These are phyloP conservation scores for Cladosporium cucumerinum DNA, from an alignment of 2,329 filamentous ascomycete species.

Conservation along the genomic window DNA sequence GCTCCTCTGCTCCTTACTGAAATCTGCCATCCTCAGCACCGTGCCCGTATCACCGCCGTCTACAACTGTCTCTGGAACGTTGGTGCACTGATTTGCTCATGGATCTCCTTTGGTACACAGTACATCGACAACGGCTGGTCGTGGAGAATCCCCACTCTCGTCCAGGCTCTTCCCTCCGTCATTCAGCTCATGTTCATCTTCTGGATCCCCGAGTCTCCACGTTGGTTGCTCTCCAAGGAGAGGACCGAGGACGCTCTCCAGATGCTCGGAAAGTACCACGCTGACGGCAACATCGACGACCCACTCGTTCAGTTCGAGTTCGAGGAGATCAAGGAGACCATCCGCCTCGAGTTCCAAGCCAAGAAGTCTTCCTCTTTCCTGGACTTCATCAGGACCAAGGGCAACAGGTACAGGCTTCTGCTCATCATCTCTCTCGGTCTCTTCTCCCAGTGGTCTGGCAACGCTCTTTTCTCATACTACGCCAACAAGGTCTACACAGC, in stretches of 20 bases:
- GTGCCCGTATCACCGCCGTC: constrained; percentile 17
- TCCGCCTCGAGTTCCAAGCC: constrained; percentile 49
- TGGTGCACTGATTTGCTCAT: constrained; percentile 17
- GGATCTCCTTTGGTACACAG: constrained; percentile 16
- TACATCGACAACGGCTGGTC: constrained; percentile 29
- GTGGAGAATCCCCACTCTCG: constrained; percentile 43
- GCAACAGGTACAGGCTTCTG: constrained; percentile 51
- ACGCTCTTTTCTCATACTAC: constrained; percentile 44
- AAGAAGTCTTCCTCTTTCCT: constrained; percentile 45
- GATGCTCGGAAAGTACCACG: constrained; percentile 61
- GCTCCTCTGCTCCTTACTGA: constrained; percentile 16
- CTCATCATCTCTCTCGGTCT: constrained; percentile 50
- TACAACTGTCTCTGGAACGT: constrained; percentile 19
- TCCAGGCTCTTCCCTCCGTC: constrained; percentile 27
- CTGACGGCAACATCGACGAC: constrained; percentile 57
- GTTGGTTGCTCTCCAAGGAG: constrained; percentile 56
- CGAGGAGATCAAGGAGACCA: constrained; percentile 63
- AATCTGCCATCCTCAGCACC: constrained; percentile 18
- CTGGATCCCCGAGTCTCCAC: constrained; percentile 53
- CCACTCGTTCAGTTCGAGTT: constrained; percentile 64
- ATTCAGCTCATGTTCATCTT: constrained; percentile 44
- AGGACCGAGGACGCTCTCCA: constrained; percentile 38
- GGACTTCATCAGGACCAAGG: constrained; percentile 56
- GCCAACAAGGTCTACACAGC: constrained; percentile 29
- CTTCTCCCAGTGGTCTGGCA: constrained; percentile 56